A percentile compares a stretch with the other conserved stretches of the same genome.
Evolutionary conservation across 345 rosid species (phyloP).

Genomic region (Streptanthus diversifolius): DNA sequence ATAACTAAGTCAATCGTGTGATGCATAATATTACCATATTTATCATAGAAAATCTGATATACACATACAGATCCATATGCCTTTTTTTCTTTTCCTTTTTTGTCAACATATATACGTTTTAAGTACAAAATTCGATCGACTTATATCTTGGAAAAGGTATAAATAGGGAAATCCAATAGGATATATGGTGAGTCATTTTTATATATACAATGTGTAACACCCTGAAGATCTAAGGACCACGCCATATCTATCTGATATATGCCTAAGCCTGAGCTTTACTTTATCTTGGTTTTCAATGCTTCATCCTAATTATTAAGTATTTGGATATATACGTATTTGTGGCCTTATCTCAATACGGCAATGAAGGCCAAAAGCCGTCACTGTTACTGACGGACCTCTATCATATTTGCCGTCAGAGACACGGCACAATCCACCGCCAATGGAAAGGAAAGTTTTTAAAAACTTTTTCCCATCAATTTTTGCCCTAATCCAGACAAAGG

Average conservation of each 20-base stretch:
- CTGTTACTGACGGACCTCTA: background rate
- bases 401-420: slow-evolving; percentile 27
- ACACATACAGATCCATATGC: background rate
- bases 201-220: slow-evolving; percentile 3
- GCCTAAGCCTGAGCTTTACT: background rate
- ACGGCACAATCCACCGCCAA: slow-evolving; percentile 33
- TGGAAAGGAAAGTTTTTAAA: background rate
- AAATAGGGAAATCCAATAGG: background rate
- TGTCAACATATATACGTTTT: background rate
- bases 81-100: background rate
- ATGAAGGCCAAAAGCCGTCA: background rate
- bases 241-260: background rate
- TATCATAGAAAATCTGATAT: background rate
- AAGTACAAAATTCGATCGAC: background rate
- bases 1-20: background rate
- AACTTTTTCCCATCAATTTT: slow-evolving; percentile 2
- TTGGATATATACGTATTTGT: background rate
- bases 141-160: background rate
- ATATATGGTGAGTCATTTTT: slow-evolving; percentile 16
- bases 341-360: slow-evolving; percentile 14
- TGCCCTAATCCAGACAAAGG: slow-evolving; percentile 12
- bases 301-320: background rate
- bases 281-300: background rate
- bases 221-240: background rate
- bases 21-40: background rate